Evolutionary conservation across 1,284 basidiomycete species (phyloP).

Genomic region (Fistulina hepatica): DNA sequence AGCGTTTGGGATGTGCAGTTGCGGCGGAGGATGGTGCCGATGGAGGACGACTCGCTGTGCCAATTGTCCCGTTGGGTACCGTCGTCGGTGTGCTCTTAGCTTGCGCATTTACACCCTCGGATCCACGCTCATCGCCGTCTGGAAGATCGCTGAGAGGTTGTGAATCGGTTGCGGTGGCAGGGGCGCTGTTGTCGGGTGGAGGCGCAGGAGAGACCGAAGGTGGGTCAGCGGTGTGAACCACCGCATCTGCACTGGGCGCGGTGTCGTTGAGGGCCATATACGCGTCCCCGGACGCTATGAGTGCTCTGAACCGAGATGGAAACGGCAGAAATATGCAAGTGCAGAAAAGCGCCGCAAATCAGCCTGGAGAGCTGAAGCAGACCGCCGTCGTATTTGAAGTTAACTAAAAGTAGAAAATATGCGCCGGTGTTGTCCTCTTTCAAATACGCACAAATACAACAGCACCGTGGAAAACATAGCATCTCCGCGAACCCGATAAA

Average conservation of each 20-base stretch:
- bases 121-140: too few relatives aligned
- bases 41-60: slow-evolving; percentile 3
- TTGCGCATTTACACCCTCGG: too few relatives aligned
- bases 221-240: slow-evolving; percentile 10
- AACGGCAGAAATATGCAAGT: too few relatives aligned
- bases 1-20: slow-evolving; percentile 62
- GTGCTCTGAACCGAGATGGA: slow-evolving; percentile 15
- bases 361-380: too few relatives aligned
- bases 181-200: background rate
- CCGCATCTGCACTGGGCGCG: slow-evolving; percentile 27
- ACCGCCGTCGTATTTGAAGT: too few relatives aligned
- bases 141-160: background rate
- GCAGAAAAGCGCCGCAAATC: too few relatives aligned
- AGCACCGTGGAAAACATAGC: too few relatives aligned
- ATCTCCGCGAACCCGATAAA: too few relatives aligned
- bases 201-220: slow-evolving; percentile 2
- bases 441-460: too few relatives aligned
- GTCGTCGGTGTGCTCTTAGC: too few relatives aligned
- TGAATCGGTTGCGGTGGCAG: background rate
- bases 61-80: background rate
- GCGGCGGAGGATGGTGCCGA: slow-evolving; percentile 19
- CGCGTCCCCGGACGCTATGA: slow-evolving; percentile 59
- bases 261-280: slow-evolving; percentile 62
- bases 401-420: too few relatives aligned
- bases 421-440: too few relatives aligned